phyloP scores from a whole-genome alignment of 2,329 filamentous ascomycete genomes.

The Phialophora expanda region DNA sequence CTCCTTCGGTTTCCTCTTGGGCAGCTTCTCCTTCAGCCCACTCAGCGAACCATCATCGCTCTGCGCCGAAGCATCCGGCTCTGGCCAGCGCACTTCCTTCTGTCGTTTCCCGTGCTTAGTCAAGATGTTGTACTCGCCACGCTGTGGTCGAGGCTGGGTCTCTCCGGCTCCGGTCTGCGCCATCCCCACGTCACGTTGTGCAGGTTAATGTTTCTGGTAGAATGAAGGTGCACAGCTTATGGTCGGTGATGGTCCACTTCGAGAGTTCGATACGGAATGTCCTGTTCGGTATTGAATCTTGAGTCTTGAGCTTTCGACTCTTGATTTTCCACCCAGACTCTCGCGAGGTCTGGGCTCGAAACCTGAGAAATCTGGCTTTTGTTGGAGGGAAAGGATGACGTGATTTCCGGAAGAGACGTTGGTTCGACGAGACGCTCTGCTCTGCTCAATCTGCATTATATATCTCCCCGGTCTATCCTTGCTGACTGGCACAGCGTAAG shows the following conservation, averaged over 20 bases:
- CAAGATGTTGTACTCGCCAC: conserved; percentile 12
- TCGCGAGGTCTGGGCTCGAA: background rate
- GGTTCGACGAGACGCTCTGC: background rate
- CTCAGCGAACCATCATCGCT: conserved; percentile 12
- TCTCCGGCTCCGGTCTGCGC: background rate
- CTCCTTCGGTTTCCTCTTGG: conserved; percentile 10
- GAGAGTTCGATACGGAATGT: background rate
- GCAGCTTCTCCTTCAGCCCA: conserved; percentile 12
- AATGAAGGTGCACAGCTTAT: conserved; percentile 11
- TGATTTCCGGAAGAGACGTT: background rate
- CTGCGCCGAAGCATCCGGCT: background rate
- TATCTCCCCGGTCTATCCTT: background rate
- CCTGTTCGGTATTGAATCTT: background rate
- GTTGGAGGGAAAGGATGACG: background rate
- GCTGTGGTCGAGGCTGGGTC: background rate
- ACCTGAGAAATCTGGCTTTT: background rate
- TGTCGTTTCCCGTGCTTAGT: conserved; percentile 6
- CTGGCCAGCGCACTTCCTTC: conserved; percentile 10
- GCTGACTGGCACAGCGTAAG: background rate
- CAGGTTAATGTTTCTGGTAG: background rate
- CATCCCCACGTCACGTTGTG: background rate
- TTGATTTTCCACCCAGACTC: background rate
- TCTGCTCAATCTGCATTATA: background rate
- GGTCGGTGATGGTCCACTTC: background rate
- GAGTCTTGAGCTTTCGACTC: background rate